These are phyloP conservation scores for Coniferiporia weirii DNA, from an alignment of 1,284 basidiomycete species.

Conservation along the genomic window DNA sequence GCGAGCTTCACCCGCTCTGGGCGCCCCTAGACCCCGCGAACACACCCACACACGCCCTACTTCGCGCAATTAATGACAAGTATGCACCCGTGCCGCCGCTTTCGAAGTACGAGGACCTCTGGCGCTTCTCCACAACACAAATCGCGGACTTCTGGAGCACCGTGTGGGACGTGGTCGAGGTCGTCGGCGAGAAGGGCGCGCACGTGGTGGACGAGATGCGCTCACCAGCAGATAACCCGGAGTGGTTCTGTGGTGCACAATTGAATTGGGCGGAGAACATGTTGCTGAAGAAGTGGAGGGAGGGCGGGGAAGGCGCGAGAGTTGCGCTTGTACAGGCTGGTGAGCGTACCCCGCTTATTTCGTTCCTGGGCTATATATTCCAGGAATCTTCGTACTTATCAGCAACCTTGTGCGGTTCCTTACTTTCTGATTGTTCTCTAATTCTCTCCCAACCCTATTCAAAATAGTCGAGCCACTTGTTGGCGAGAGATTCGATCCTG, in stretches of 20 bases:
- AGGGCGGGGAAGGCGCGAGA: constrained; percentile 48
- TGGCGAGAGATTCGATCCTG: constrained; percentile 32
- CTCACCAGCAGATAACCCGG: constrained; percentile 64
- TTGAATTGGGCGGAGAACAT: constrained; percentile 90
- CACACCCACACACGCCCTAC: constrained; percentile 53
- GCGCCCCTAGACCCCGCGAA: background rate
- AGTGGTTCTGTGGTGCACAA: constrained; percentile 68
- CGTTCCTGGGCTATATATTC: constrained; percentile 8
- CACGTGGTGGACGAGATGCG: constrained; percentile 58
- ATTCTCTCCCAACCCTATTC: background rate
- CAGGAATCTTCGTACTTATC: too few species aligned
- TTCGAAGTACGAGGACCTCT: constrained; percentile 61
- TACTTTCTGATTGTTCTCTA: background rate
- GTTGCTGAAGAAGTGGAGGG: constrained; percentile 35
- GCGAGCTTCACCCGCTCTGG: background rate
- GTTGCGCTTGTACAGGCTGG: constrained; percentile 75
- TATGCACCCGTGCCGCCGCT: constrained; percentile 40
- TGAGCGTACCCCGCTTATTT: constrained; percentile 32
- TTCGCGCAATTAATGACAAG: constrained; percentile 49
- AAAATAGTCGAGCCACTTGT: constrained; percentile 8
- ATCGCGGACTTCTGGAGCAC: constrained; percentile 68
- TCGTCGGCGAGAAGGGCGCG: constrained; percentile 44
- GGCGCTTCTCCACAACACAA: constrained; percentile 62
- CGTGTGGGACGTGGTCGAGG: constrained; percentile 72
- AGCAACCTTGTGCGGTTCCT: too few species aligned